Base-by-base conservation (phyloP, 495 filamentous ascomycete genomes). In the Lophiotrema nucula region DNA sequence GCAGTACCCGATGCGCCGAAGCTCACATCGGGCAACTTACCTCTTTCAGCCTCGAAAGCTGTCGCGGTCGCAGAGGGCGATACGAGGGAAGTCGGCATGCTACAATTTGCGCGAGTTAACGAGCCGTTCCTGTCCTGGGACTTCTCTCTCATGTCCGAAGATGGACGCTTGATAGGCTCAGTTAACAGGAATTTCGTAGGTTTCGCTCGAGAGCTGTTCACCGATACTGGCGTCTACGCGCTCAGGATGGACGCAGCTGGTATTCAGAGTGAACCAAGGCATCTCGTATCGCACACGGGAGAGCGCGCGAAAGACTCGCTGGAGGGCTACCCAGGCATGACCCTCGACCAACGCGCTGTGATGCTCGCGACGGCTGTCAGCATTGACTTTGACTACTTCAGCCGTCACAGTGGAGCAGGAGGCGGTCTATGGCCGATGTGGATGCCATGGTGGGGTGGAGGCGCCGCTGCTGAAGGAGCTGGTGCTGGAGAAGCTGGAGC, bases 311-410 rank as follows among this genome's bases (percentile, higher is more conserved):
- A 28, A 25, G 13, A 26, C 31, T 13, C 41, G 12, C 31, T 45
- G n/a, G 31, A 52, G 24, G 42, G 33, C 15, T 21, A 56, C 1
- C 62, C 74, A 1, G 83, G 79, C 0, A 85, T 88, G 83, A 85
- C 83, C 18, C 76, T 88, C 5, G 85, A 88, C 62, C 84, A 88
- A 71, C 78, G 85, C 33, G 85, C 85, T 0, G 79, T 88, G 22
- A 87, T 88, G 84, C 74, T 88, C 26, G 85, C 85, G 16, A 86
- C 84, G 1, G 85, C 85, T 16, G 84, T 88, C 16, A 85, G 79
- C 44, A 74, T 88, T 47, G 85, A 88, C 67, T 88, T 87, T 54
- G 85, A 88, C 67, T 88, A 88, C 65, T 88, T 88, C 70, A 86
- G 82, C 58, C 76, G 83, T 2, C 77, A 84, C 51, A 82, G 78